Evolutionary conservation across 768 basidiomycete genomes (phyloP).

Genomic region (Melanogaster broomeanus): DNA sequence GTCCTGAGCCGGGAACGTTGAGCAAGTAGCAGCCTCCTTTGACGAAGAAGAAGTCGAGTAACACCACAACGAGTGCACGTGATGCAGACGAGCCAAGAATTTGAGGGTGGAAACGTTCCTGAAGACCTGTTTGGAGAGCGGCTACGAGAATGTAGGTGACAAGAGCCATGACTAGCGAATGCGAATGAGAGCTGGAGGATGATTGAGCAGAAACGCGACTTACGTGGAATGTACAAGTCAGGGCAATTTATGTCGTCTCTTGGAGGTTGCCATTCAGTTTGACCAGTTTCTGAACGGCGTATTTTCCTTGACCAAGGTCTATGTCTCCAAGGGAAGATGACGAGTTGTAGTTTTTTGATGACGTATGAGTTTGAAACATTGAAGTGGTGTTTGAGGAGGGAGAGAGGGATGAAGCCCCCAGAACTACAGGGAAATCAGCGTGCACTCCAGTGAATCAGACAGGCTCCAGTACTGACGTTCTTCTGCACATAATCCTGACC

Average conservation of each 20-base stretch:
- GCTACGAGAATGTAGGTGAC: conserved; percentile 93
- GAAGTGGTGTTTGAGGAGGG: conserved; percentile 85
- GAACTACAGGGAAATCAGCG: conserved; percentile 51
- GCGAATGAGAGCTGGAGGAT: conserved; percentile 10
- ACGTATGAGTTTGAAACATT: conserved; percentile 98
- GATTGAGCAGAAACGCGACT: conserved; percentile 14
- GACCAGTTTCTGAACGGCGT: conserved; percentile 59
- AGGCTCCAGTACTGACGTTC: conserved; percentile 59
- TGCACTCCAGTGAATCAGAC: conserved; percentile 2
- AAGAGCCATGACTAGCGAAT: conserved; percentile 80
- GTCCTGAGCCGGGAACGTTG: conserved; percentile 73
- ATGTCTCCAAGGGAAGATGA: conserved; percentile 97
- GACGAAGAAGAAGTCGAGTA: conserved; percentile 88
- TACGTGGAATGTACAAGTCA: conserved; percentile 95
- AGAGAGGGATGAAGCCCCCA: conserved; percentile 75
- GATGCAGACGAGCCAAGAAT: conserved; percentile 87
- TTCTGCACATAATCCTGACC: conserved; percentile 96
- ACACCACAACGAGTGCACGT: conserved; percentile 78
- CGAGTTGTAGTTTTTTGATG: conserved; percentile 79
- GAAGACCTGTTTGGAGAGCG: conserved; percentile 81
- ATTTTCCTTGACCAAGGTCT: conserved; percentile 80
- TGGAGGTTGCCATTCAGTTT: conserved; percentile 82
- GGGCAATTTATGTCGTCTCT: conserved; percentile 95
- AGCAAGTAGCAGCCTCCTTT: conserved; percentile 93
- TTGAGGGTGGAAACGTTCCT: conserved; percentile 82